Evolutionary conservation across 805 yeast species (phyloP).

Genomic region (Danielia reshetovae): DNA sequence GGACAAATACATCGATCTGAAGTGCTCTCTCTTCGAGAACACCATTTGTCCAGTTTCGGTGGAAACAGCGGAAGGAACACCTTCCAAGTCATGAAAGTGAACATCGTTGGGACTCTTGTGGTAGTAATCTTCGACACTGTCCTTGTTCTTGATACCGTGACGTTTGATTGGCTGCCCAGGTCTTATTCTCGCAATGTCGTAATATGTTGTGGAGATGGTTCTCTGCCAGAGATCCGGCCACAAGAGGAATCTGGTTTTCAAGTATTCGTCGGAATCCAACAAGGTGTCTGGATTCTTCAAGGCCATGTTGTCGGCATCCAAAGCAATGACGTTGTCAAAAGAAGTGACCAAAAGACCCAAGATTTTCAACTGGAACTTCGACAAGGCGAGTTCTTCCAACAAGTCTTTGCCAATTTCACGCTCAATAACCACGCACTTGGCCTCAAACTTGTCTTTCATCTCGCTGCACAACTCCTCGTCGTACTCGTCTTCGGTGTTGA

Average conservation of each 20-base stretch:
- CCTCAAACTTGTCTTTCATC: conserved; percentile 22
- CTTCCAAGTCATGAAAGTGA: conserved; percentile 30
- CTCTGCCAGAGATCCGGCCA: conserved; percentile 39
- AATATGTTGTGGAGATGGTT: conserved; percentile 28
- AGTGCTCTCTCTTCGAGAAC: conserved; percentile 29
- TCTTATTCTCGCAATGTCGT: conserved; percentile 28
- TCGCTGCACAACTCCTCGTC: conserved; percentile 26
- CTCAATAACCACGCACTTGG: conserved; percentile 25
- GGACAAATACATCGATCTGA: conserved; percentile 24
- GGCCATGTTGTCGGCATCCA: conserved; percentile 35
- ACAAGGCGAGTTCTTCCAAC: conserved; percentile 13
- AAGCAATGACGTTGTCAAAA: conserved; percentile 28
- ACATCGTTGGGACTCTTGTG: conserved; percentile 14
- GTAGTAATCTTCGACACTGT: conserved; percentile 18
- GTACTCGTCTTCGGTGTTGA: conserved; percentile 22
- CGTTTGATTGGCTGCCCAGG: conserved; percentile 28
- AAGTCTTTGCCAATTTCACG: conserved; percentile 21
- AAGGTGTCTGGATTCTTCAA: conserved; percentile 27
- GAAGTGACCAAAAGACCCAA: conserved; percentile 31
- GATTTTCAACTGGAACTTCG: conserved; percentile 27
- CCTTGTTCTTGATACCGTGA: conserved; percentile 25
- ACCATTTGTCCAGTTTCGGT: conserved; percentile 35
- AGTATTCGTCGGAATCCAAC: conserved; percentile 21
- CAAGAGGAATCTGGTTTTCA: conserved; percentile 24
- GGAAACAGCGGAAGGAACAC: conserved; percentile 24